phyloP scores from a whole-genome alignment of 768 basidiomycete species.

The Hericium erinaceus region DNA sequence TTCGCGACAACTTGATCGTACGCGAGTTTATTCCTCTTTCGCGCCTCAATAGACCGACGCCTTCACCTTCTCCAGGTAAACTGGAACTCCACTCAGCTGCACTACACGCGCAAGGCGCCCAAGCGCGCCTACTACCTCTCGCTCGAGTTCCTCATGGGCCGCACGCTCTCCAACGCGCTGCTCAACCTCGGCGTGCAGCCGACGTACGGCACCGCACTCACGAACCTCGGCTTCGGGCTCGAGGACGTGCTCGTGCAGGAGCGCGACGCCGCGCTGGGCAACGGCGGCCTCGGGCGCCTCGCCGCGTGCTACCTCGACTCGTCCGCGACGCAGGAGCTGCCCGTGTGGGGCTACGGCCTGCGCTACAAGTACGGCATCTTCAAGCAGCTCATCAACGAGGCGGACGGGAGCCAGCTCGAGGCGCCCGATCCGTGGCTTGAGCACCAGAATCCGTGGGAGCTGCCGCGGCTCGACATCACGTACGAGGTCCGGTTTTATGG shows the following conservation, averaged over 20 bases:
- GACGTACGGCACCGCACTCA: conserved; percentile 55
- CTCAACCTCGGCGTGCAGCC: conserved; percentile 84
- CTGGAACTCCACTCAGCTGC: conserved; percentile 77
- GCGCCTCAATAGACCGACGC: not conserved
- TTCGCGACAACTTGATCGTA: conserved; percentile 82
- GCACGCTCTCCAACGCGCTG: conserved; percentile 70
- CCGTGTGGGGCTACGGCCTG: conserved; percentile 92
- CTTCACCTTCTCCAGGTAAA: conserved; percentile 40
- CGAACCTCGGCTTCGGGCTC: conserved; percentile 80
- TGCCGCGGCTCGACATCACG: conserved; percentile 75
- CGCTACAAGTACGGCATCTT: conserved; percentile 96
- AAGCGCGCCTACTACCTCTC: conserved; percentile 95
- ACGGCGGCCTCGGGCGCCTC: conserved; percentile 91
- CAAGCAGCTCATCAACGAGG: conserved; percentile 80
- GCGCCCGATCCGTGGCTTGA: conserved; percentile 93
- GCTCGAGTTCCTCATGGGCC: conserved; percentile 85
- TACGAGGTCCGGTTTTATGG: conserved; percentile 90
- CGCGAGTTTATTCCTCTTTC: not conserved
- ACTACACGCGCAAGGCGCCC: conserved; percentile 72
- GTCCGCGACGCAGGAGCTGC: conserved; percentile 82
- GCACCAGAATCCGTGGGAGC: conserved; percentile 83
- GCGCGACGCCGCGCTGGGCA: conserved; percentile 90
- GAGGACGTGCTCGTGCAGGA: conserved; percentile 85
- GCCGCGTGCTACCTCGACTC: conserved; percentile 97
- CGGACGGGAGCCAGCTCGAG: conserved; percentile 71